Evolutionary conservation across 495 filamentous ascomycete genomes (phyloP).

Genomic region (Niebla homalea): DNA sequence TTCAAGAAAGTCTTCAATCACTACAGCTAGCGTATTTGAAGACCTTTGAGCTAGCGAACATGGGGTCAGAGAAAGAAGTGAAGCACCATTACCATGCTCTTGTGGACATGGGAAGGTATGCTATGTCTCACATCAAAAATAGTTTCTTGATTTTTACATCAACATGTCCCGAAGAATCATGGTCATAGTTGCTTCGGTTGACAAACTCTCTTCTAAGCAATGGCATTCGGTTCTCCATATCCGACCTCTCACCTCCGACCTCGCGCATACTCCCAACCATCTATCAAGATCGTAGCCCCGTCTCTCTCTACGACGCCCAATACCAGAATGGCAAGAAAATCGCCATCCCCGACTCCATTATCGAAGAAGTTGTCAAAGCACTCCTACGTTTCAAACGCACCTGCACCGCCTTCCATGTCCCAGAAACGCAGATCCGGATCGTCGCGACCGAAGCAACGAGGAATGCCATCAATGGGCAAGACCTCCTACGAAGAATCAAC

Average conservation of each 20-base stretch:
- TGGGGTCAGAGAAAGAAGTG: too few relatives aligned
- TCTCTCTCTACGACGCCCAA: conserved; percentile 86
- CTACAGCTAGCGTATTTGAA: too few relatives aligned
- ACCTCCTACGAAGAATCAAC: conserved; percentile 52
- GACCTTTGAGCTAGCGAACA: too few relatives aligned
- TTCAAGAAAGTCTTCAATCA: too few relatives aligned
- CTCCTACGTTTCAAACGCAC: conserved; percentile 59
- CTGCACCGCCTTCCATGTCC: conserved; percentile 59
- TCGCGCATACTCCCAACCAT: conserved; percentile 62
- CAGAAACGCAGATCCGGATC: conserved; percentile 46
- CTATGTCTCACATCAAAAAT: background rate
- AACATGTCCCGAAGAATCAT: too few relatives aligned
- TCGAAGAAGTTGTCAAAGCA: conserved; percentile 46
- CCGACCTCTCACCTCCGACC: conserved; percentile 55
- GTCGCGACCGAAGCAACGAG: conserved; percentile 86
- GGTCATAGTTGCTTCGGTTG: too few relatives aligned
- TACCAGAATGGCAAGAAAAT: conserved; percentile 31
- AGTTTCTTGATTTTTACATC: background rate
- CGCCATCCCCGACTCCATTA: conserved; percentile 50
- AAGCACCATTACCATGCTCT: conserved; percentile 27
- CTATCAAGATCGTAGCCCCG: conserved; percentile 62
- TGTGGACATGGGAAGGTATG: conserved; percentile 66
- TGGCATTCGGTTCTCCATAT: conserved; percentile 88
- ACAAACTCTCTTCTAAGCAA: conserved; percentile 42
- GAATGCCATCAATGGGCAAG: conserved; percentile 57